Conservation (phyloP, 495 filamentous ascomycete species). For the Talaromyces borbonicus region DNA sequence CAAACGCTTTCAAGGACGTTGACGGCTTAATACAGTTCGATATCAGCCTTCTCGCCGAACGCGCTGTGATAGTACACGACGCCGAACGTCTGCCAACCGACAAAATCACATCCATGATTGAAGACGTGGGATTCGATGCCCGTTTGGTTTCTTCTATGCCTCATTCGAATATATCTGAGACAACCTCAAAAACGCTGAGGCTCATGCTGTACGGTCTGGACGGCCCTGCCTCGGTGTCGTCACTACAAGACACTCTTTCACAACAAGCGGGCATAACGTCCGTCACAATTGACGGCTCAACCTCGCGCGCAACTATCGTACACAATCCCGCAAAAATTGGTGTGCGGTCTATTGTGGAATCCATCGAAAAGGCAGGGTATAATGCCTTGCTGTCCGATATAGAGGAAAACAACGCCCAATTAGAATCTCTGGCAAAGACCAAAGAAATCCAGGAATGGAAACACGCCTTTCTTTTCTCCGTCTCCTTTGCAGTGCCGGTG, state of each 20-base stretch:
- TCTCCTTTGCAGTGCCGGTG: constrained; percentile 80
- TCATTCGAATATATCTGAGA: constrained; percentile 18
- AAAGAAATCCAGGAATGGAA: constrained; percentile 93
- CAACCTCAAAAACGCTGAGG: constrained; percentile 42
- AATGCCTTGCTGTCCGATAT: constrained; percentile 85
- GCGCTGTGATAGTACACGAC: constrained; percentile 84
- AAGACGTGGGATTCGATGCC: constrained; percentile 81
- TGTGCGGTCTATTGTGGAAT: constrained; percentile 70
- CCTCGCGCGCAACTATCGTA: constrained; percentile 56
- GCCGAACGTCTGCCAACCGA: constrained; percentile 54
- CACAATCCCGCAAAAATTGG: constrained; percentile 64
- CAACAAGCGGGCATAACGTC: constrained; percentile 59
- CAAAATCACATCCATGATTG: constrained; percentile 54
- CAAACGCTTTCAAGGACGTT: constrained; percentile 69
- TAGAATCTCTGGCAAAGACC: constrained; percentile 92
- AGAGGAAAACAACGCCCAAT: constrained; percentile 93
- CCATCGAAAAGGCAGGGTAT: constrained; percentile 68
- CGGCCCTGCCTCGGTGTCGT: constrained; percentile 56
- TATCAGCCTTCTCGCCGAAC: constrained; percentile 84
- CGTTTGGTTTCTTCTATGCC: constrained; percentile 49
- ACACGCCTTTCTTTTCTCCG: constrained; percentile 61
- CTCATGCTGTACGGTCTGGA: constrained; percentile 78
- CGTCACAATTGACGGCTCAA: constrained; percentile 59
- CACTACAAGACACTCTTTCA: constrained; percentile 59
- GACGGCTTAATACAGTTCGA: constrained; percentile 78